Conservation (phyloP, 1,139 yeast species). For the Saccharomycopsis phalli region DNA sequence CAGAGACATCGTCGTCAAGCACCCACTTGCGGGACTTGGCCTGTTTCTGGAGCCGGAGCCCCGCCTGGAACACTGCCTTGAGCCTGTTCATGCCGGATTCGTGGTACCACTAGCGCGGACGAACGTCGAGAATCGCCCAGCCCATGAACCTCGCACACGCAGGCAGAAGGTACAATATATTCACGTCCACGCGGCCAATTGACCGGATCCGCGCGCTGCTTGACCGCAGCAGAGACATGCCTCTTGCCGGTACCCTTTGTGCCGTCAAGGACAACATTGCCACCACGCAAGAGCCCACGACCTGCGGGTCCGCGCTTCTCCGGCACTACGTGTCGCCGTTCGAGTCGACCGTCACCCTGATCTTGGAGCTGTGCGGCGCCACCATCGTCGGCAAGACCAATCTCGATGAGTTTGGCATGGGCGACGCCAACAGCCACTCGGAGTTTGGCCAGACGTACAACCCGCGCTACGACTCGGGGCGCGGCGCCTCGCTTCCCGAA, state of each 20-base stretch:
- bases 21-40: slow-evolving; percentile 12
- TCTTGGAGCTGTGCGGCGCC: slow-evolving; percentile 43
- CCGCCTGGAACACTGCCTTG: too few species aligned
- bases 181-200: slow-evolving; percentile 29
- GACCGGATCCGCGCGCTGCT: slow-evolving; percentile 17
- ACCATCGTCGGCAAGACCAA: slow-evolving; percentile 75
- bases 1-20: slow-evolving; percentile 18
- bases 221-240: not conserved
- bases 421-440: slow-evolving; percentile 55
- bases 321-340: slow-evolving; percentile 61
- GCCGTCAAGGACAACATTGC: slow-evolving; percentile 76
- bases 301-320: slow-evolving; percentile 66
- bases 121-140: slow-evolving; percentile 1
- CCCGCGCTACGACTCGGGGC: slow-evolving; percentile 40
- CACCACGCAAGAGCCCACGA: slow-evolving; percentile 55
- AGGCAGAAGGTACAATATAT: slow-evolving; percentile 28
- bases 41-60: slow-evolving; percentile 12
- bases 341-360: slow-evolving; percentile 61
- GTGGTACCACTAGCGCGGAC: too few species aligned
- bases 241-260: slow-evolving; percentile 18
- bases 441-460: slow-evolving; percentile 59
- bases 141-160: slow-evolving; percentile 1
- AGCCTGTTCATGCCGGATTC: too few species aligned
- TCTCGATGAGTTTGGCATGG: slow-evolving; percentile 98
- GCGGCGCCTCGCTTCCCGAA: slow-evolving; percentile 21